Evolutionary conservation across 306 rosid species (phyloP).

Genomic region (Vigna nakashimae): DNA sequence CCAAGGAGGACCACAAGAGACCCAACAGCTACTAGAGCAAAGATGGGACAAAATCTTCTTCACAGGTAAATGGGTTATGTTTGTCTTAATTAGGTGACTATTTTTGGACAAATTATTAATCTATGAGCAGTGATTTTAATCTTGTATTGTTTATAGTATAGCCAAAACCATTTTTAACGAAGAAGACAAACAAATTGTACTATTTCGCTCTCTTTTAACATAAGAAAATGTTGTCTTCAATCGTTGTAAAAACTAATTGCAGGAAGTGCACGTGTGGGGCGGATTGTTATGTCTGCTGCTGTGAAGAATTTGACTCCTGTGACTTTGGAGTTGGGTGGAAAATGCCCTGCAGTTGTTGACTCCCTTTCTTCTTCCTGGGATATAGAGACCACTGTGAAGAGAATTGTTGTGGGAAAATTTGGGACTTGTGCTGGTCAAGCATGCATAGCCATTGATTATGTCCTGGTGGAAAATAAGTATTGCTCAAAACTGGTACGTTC

Average conservation of each 20-base stretch:
- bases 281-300: slow-evolving; percentile 75
- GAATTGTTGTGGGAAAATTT: slow-evolving; percentile 67
- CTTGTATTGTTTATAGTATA: no score
- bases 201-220: neutral
- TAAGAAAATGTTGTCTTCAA: neutral
- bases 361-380: slow-evolving; percentile 71
- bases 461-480: slow-evolving; percentile 62
- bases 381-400: slow-evolving; percentile 58
- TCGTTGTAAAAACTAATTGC: slow-evolving; percentile 20
- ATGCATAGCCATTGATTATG: slow-evolving; percentile 73
- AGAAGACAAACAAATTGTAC: neutral
- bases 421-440: slow-evolving; percentile 87
- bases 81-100: neutral
- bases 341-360: slow-evolving; percentile 81
- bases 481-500: slow-evolving; percentile 53
- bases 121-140: neutral
- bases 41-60: slow-evolving; percentile 87
- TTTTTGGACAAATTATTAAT: neutral
- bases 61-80: slow-evolving; percentile 55
- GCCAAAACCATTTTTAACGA: neutral
- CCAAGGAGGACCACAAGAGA: slow-evolving; percentile 63
- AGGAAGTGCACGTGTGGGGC: slow-evolving; percentile 71
- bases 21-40: slow-evolving; percentile 52
- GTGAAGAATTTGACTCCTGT: slow-evolving; percentile 75
- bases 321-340: slow-evolving; percentile 78